Evolutionary conservation across 257 asterid genomes (phyloP).

Genomic region (Plantago major): DNA sequence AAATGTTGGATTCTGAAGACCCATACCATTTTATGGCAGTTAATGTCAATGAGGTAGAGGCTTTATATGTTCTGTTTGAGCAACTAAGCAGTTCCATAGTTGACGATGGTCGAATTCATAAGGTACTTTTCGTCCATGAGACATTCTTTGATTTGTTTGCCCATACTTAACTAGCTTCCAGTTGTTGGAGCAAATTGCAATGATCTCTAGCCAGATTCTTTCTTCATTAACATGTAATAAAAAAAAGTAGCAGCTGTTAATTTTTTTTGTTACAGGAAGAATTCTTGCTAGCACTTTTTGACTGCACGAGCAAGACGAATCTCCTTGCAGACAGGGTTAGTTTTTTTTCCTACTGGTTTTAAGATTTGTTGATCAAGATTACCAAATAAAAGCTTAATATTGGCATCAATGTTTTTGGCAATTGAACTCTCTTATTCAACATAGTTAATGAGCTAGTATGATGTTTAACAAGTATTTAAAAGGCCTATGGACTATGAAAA

Average conservation of each 20-base stretch:
- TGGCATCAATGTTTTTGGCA: no score
- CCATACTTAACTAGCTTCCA: not conserved
- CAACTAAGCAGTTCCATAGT: slow-evolving; percentile 55
- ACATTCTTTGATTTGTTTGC: not conserved
- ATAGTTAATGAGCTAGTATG: no score
- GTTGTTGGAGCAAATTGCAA: no score
- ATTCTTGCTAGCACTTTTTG: slow-evolving; percentile 71
- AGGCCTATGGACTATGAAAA: no score
- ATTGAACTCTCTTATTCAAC: no score
- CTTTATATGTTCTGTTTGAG: slow-evolving; percentile 54
- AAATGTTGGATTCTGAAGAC: slow-evolving; percentile 12
- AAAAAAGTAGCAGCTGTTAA: no score
- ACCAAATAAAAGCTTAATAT: no score
- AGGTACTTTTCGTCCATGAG: slow-evolving; percentile 38
- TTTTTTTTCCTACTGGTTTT: slow-evolving; percentile 12
- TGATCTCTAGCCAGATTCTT: no score
- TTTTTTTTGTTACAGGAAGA: slow-evolving; percentile 57
- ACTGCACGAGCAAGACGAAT: slow-evolving; percentile 46
- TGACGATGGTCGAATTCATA: slow-evolving; percentile 71
- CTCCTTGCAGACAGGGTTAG: slow-evolving; percentile 72
- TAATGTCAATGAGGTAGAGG: slow-evolving; percentile 84
- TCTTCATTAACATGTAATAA: not conserved
- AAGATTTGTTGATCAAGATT: not conserved
- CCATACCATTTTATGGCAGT: slow-evolving; percentile 39
- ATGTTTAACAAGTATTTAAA: no score